These are phyloP conservation scores for Epichloe baconii DNA, from an alignment of 2,329 filamentous ascomycete species.

Conservation along the genomic window DNA sequence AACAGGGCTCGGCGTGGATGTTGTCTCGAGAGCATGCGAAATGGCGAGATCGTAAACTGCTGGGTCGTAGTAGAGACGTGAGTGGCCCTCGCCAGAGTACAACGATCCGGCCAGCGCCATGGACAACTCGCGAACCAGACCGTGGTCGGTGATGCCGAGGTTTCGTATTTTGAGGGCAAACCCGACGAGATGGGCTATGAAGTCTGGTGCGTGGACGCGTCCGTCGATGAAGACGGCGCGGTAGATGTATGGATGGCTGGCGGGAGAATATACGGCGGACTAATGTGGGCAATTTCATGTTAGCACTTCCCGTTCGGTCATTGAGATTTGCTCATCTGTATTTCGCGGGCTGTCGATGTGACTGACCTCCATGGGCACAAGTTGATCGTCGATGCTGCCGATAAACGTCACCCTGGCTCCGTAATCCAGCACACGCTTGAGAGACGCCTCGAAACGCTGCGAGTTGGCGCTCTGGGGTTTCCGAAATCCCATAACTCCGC, in stretches of 20 bases:
- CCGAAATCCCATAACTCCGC: slow-evolving; percentile 92
- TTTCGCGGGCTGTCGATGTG: not conserved
- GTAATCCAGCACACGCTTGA: slow-evolving; percentile 62
- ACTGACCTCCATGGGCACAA: slow-evolving; percentile 76
- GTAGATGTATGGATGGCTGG: slow-evolving; percentile 85
- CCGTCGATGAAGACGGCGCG: slow-evolving; percentile 94
- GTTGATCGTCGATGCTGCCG: slow-evolving; percentile 91
- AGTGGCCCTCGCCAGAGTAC: slow-evolving; percentile 87
- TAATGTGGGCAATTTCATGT: slow-evolving; percentile 9
- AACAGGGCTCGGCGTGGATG: slow-evolving; percentile 31
- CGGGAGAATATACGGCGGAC: slow-evolving; percentile 78
- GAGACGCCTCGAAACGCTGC: slow-evolving; percentile 62
- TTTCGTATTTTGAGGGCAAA: slow-evolving; percentile 92
- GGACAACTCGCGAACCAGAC: slow-evolving; percentile 80
- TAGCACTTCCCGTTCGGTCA: not conserved
- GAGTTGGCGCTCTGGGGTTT: slow-evolving; percentile 65
- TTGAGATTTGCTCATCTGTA: not conserved
- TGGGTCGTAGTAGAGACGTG: slow-evolving; percentile 79
- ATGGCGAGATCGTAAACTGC: slow-evolving; percentile 73
- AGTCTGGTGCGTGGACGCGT: slow-evolving; percentile 81
- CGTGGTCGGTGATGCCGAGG: slow-evolving; percentile 83
- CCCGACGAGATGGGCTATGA: slow-evolving; percentile 82
- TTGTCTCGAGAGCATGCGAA: slow-evolving; percentile 61
- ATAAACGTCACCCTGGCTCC: slow-evolving; percentile 78
- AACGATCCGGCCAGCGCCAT: slow-evolving; percentile 79